These are phyloP conservation scores for Aspergillus bertholletiae DNA, from an alignment of 495 filamentous ascomycete genomes.

Conservation along the genomic window DNA sequence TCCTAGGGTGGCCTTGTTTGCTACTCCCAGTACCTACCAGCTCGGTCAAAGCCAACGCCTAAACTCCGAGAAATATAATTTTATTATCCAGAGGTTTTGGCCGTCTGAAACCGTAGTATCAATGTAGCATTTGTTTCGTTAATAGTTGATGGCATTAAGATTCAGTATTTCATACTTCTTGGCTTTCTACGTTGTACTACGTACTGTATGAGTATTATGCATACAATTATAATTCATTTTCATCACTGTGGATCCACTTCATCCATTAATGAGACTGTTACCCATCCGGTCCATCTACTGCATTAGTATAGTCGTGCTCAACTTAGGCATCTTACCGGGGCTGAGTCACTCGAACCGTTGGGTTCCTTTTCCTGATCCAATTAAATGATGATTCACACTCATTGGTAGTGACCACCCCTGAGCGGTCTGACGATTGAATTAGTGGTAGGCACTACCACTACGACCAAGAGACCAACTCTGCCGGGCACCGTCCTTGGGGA, in stretches of 20 bases:
- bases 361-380: not conserved
- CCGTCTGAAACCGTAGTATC: not conserved
- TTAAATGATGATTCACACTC: not conserved
- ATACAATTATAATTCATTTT: not conserved
- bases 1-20: slow-evolving; percentile 3
- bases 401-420: not conserved
- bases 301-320: not conserved
- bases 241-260: not conserved
- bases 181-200: too few relatives aligned
- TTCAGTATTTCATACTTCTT: not conserved
- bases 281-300: not conserved
- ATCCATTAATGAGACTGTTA: not conserved
- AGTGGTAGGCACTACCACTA: not conserved
- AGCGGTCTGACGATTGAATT: not conserved
- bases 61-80: not conserved
- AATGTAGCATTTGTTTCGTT: not conserved
- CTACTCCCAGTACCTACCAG: slow-evolving; percentile 1
- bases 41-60: too few relatives aligned
- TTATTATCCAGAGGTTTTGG: too few relatives aligned
- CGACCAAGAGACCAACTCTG: slow-evolving; percentile 1
- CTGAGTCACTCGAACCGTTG: not conserved
- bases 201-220: not conserved
- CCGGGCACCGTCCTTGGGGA: not conserved
- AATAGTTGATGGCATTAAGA: not conserved
- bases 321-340: not conserved